Conservation (phyloP, 1,284 basidiomycete species). For the Pyrrhoderma noxium region DNA sequence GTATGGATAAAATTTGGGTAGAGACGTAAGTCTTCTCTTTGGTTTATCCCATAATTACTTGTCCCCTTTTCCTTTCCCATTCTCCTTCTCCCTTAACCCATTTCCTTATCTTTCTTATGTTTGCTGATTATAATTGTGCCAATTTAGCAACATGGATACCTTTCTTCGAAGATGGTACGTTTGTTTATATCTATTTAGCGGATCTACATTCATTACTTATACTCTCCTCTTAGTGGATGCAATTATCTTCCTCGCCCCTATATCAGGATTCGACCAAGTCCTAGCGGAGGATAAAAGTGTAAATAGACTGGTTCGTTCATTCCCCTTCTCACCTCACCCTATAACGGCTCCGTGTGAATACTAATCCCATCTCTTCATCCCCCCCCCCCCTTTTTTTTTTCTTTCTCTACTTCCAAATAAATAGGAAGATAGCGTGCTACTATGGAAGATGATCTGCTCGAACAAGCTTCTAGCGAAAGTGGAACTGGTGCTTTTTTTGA, state of each 20-base stretch:
- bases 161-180: slow-evolving; percentile 23
- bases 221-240: slow-evolving; percentile 32
- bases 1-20: too few relatives aligned
- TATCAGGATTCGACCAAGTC: slow-evolving; percentile 73
- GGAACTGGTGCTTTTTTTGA: slow-evolving; percentile 54
- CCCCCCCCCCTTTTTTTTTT: background rate
- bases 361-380: too few relatives aligned
- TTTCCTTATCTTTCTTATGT: background rate
- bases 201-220: background rate
- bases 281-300: slow-evolving; percentile 61
- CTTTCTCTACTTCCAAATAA: background rate
- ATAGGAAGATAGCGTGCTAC: slow-evolving; percentile 48
- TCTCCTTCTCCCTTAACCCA: too few relatives aligned
- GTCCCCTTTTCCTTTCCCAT: too few relatives aligned
- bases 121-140: background rate
- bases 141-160: slow-evolving; percentile 22
- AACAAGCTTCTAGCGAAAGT: slow-evolving; percentile 46
- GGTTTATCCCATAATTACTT: too few relatives aligned
- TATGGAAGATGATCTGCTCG: slow-evolving; percentile 55
- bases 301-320: slow-evolving; percentile 52
- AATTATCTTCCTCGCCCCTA: slow-evolving; percentile 76
- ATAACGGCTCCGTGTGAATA: too few relatives aligned
- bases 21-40: slow-evolving; percentile 15
- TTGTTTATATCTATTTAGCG: background rate
- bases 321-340: background rate